phyloP scores from a whole-genome alignment of 1,284 basidiomycete genomes.

The Blastosporella zonata region DNA sequence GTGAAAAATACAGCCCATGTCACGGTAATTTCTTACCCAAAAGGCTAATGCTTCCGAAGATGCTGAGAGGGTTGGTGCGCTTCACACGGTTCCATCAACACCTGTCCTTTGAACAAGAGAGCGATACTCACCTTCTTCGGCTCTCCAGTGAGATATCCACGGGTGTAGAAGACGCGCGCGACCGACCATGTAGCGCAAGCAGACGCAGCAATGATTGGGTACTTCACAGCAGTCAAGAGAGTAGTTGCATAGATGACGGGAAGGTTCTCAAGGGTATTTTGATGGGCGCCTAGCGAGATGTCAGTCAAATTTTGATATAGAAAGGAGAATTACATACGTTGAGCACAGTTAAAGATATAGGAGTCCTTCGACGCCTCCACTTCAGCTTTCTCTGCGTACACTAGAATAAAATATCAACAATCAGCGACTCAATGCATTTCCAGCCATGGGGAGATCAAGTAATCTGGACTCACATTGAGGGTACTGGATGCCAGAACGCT shows the following conservation, averaged over 20 bases:
- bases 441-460: neutral
- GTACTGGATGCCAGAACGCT: conserved; percentile 54
- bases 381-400: conserved; percentile 39
- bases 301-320: neutral
- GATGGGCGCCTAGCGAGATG: conserved; percentile 51
- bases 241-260: conserved; percentile 46
- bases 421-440: neutral
- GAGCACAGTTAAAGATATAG: conserved; percentile 39
- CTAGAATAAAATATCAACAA: conserved; percentile 24
- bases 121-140: conserved; percentile 32
- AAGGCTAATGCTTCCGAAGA: neutral
- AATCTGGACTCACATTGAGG: conserved; percentile 55
- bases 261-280: conserved; percentile 66
- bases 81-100: neutral
- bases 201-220: conserved; percentile 53
- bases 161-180: conserved; percentile 60
- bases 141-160: conserved; percentile 54
- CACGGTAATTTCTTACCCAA: neutral
- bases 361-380: conserved; percentile 29
- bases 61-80: neutral
- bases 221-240: conserved; percentile 51
- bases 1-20: neutral
- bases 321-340: conserved; percentile 38
- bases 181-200: conserved; percentile 53
- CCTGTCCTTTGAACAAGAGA: neutral